Conservation (phyloP, 345 rosid species). For the Linum usitatissimum region DNA sequence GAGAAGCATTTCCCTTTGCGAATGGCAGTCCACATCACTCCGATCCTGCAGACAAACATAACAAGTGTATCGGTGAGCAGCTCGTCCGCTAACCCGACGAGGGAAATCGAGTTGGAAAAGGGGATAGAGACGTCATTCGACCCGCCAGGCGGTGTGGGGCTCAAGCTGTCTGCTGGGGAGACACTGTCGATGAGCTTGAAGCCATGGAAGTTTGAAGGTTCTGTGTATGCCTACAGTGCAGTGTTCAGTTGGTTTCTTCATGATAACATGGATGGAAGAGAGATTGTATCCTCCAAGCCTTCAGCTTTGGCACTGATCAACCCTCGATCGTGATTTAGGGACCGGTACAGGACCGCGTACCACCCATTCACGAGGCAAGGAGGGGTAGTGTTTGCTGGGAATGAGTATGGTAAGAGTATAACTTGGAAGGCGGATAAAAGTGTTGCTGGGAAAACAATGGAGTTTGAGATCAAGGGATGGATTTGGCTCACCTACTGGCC, state of each 20-base stretch:
- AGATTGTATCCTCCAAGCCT: constrained; percentile 70
- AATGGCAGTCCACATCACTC: constrained; percentile 59
- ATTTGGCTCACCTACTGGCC: constrained; percentile 97
- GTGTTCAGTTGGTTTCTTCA: constrained; percentile 79
- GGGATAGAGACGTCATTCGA: constrained; percentile 51
- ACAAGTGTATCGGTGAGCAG: constrained; percentile 61
- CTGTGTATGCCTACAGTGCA: constrained; percentile 52
- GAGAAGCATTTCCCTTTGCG: constrained; percentile 86
- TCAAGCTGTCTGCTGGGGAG: constrained; percentile 51
- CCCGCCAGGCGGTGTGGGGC: constrained; percentile 53
- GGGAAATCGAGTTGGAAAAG: constrained; percentile 40
- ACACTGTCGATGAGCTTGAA: constrained; percentile 46
- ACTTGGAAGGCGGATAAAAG: constrained; percentile 60
- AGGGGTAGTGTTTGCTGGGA: constrained; percentile 76
- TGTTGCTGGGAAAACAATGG: constrained; percentile 51
- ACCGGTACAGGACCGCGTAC: constrained; percentile 53
- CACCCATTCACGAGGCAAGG: constrained; percentile 73
- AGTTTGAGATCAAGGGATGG: constrained; percentile 72
- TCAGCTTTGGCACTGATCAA: constrained; percentile 47
- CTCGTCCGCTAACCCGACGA: constrained; percentile 55
- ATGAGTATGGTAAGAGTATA: constrained; percentile 64
- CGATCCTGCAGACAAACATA: constrained; percentile 52
- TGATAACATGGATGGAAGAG: constrained; percentile 62
- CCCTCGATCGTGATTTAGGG: constrained; percentile 74
- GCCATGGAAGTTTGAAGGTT: constrained; percentile 85